Conservation (phyloP, 2,329 filamentous ascomycete genomes). For the Aureobasidium melanogenum region DNA sequence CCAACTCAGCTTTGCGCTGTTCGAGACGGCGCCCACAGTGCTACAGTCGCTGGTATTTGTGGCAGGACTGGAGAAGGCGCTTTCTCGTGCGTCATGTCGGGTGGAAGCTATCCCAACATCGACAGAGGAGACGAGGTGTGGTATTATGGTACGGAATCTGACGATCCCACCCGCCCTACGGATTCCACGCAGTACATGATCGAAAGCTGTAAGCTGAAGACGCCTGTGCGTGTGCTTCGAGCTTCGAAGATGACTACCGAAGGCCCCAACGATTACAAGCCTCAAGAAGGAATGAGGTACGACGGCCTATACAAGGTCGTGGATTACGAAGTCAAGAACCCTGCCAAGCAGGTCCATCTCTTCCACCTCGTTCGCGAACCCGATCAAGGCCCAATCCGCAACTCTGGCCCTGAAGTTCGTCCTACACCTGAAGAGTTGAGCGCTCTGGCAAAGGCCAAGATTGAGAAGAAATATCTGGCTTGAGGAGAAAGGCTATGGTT, state of each 20-base stretch:
- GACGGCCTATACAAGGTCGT: constrained; percentile 48
- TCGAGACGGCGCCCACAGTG: constrained; percentile 47
- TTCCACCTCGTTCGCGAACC: constrained; percentile 39
- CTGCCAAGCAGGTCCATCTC: constrained; percentile 32
- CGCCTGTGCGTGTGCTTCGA: constrained; percentile 44
- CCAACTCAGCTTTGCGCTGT: constrained; percentile 43
- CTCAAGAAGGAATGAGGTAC: constrained; percentile 44
- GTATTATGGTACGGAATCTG: constrained; percentile 44
- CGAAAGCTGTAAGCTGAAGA: constrained; percentile 27
- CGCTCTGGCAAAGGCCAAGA: neutral
- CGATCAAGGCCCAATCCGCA: constrained; percentile 41
- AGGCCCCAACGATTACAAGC: constrained; percentile 33
- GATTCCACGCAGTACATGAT: constrained; percentile 37
- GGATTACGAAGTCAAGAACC: constrained; percentile 30
- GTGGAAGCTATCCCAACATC: constrained; percentile 37
- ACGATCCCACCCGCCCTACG: constrained; percentile 23
- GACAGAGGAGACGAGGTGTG: constrained; percentile 42
- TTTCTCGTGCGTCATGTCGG: constrained; percentile 47
- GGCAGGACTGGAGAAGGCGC: constrained; percentile 40
- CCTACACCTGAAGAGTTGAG: constrained; percentile 30
- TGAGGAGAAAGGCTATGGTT: neutral
- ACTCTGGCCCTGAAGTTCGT: constrained; percentile 29
- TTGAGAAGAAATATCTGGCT: constrained; percentile 11
- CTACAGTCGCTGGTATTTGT: constrained; percentile 41
- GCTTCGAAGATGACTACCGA: constrained; percentile 28